Evolutionary conservation across 129 eudicot genomes (phyloP), one percentile per base, ranked within the genome.

Genomic region (Glebionis coronaria): DNA sequence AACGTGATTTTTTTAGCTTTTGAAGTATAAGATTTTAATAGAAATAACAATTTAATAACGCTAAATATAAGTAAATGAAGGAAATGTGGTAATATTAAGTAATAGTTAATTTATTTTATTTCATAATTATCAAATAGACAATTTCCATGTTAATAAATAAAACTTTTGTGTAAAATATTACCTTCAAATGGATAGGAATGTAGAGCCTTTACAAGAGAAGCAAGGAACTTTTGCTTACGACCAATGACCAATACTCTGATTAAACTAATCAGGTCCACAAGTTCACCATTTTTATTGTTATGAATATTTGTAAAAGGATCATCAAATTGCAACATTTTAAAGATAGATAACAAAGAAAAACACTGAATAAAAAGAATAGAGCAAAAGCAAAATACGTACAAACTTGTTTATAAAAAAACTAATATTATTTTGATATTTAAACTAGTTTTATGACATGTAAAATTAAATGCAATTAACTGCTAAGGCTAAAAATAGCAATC

Each of bases 101-200:
- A n/a, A n/a, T n/a, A n/a, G 40, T 31, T 49, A 47, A n/a, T 12
- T 47, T 47, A 5, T 47, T n/a, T 12, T 13, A 12, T 47, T 47
- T 14, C 14, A 14, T 0, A 3, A 3, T 5, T 15, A 0, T 4
- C 8, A 19, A 14, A 52, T 47, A 52, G 15, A 2, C 4, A 14
- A 4, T 8, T 14, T 4, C 4, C 9, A 4, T 4, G 16, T n/a
- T 52, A 53, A 2, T 12, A 12, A 49, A 49, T 5, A 12, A 49
- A 49, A 49, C 3, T 9, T 53, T 52, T 53, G 20, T 9, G 4
- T 3, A 12, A 12, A 13, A 28, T 25, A 51, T 64, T 72, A 73
- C 78, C 78, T 73, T 73, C 42, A 63, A 73, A 73, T 65, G 72
- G 55, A 65, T 57, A 65, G 44, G 78, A 73, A 65, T 45, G 64